phyloP scores from a whole-genome alignment of 306 rosid genomes.

The Gynostemma pentaphyllum region DNA sequence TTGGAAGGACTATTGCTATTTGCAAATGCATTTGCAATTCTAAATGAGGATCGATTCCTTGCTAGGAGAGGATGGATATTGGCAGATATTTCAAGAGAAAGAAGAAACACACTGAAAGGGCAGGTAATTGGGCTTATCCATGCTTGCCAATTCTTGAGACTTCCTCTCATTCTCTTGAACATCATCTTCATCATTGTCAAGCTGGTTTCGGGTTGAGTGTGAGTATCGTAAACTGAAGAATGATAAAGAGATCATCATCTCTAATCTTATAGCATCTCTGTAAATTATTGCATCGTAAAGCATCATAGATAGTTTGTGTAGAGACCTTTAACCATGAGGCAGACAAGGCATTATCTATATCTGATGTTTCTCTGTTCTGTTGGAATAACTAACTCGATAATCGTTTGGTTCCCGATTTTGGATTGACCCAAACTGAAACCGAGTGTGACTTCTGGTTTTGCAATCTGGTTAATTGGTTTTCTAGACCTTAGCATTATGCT shows the following conservation, averaged over 20 bases:
- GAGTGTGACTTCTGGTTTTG: too few species aligned
- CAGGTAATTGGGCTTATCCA: conserved; percentile 57
- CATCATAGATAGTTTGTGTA: too few species aligned
- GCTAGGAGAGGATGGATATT: conserved; percentile 75
- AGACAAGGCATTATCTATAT: too few species aligned
- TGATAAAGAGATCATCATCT: background rate
- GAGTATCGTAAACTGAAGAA: background rate
- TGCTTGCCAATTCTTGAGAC: conserved; percentile 62
- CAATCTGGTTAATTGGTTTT: too few species aligned
- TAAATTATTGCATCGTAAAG: background rate
- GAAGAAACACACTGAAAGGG: conserved; percentile 51
- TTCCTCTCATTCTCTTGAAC: conserved; percentile 60
- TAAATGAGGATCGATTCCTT: conserved; percentile 83
- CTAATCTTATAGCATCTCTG: background rate
- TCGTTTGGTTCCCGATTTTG: too few species aligned
- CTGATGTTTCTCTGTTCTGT: too few species aligned
- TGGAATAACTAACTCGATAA: too few species aligned
- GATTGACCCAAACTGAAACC: too few species aligned
- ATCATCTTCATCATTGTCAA: conserved; percentile 31
- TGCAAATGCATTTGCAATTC: conserved; percentile 66
- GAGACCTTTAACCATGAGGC: too few species aligned
- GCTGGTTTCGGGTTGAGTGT: conserved; percentile 43
- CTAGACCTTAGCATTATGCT: too few species aligned
- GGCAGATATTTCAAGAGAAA: conserved; percentile 36
- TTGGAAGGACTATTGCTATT: conserved; percentile 61